These are phyloP conservation scores for Adansonia digitata DNA, from an alignment of 345 rosid species.

Conservation along the genomic window DNA sequence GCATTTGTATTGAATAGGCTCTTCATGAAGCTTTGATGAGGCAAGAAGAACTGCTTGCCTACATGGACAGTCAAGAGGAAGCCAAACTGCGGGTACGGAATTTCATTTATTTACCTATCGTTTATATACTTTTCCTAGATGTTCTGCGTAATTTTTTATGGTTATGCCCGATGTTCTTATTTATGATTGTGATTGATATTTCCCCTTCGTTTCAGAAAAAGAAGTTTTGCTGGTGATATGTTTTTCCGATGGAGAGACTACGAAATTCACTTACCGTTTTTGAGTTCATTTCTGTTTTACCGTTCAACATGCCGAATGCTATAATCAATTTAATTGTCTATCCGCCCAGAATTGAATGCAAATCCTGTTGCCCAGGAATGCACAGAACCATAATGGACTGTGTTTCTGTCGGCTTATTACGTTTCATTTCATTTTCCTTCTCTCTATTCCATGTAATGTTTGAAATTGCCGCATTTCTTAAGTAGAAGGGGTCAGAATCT, in stretches of 20 bases:
- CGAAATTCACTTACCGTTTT: background rate
- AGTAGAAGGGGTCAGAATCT: background rate
- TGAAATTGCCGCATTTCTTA: background rate
- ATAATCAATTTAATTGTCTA: slow-evolving; percentile 7
- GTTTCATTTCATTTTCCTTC: background rate
- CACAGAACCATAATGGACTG: background rate
- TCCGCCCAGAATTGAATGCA: background rate
- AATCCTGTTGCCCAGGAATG: background rate
- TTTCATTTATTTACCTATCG: background rate
- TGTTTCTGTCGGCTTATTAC: slow-evolving; percentile 2
- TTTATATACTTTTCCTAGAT: background rate
- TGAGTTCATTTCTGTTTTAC: background rate
- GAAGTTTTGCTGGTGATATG: slow-evolving; percentile 55
- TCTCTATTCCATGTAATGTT: background rate
- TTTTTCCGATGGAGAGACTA: slow-evolving; percentile 11
- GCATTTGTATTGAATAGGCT: slow-evolving; percentile 51
- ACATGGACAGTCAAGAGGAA: slow-evolving; percentile 82
- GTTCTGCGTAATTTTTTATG: background rate
- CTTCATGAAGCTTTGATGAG: slow-evolving; percentile 88
- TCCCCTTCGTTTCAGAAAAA: slow-evolving; percentile 39
- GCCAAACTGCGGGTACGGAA: slow-evolving; percentile 58
- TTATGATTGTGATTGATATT: background rate
- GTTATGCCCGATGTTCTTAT: background rate
- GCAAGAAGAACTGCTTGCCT: slow-evolving; percentile 94
- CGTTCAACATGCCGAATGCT: background rate